phyloP scores from a whole-genome alignment of 495 filamentous ascomycete species.

The Melanomma pulvis-pyrius region DNA sequence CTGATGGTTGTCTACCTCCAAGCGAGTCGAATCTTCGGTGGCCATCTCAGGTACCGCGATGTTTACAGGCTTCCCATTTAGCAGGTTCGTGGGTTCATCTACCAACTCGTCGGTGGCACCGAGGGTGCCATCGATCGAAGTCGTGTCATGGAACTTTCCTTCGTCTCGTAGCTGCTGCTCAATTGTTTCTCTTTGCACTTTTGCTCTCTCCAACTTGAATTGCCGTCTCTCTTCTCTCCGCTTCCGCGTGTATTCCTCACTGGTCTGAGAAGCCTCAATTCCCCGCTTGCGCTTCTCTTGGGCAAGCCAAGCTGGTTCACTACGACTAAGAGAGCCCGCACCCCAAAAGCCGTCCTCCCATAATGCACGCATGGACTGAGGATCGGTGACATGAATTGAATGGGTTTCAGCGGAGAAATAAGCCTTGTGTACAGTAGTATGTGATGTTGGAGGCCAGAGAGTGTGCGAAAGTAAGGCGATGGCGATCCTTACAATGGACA shows the following conservation, averaged over 20 bases:
- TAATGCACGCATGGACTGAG: slow-evolving; percentile 70
- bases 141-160: background rate
- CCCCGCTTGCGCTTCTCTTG: slow-evolving; percentile 75
- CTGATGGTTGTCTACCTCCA: background rate
- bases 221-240: slow-evolving; percentile 78
- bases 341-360: slow-evolving; percentile 98
- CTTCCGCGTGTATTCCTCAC: slow-evolving; percentile 75
- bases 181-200: slow-evolving; percentile 76
- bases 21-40: background rate
- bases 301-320: slow-evolving; percentile 90
- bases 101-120: background rate
- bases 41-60: background rate
- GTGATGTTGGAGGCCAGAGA: slow-evolving; percentile 66
- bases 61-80: background rate
- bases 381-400: slow-evolving; percentile 82
- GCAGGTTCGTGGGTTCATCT: background rate
- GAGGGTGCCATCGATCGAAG: background rate
- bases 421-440: slow-evolving; percentile 65
- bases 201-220: slow-evolving; percentile 88
- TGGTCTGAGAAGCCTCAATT: slow-evolving; percentile 62
- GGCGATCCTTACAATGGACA: slow-evolving; percentile 78
- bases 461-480: slow-evolving; percentile 72
- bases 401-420: slow-evolving; percentile 77
- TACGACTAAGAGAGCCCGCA: slow-evolving; percentile 88
- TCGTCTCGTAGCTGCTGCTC: slow-evolving; percentile 47